phyloP scores from a whole-genome alignment of 306 rosid species.

The Cucurbita ficifolia region DNA sequence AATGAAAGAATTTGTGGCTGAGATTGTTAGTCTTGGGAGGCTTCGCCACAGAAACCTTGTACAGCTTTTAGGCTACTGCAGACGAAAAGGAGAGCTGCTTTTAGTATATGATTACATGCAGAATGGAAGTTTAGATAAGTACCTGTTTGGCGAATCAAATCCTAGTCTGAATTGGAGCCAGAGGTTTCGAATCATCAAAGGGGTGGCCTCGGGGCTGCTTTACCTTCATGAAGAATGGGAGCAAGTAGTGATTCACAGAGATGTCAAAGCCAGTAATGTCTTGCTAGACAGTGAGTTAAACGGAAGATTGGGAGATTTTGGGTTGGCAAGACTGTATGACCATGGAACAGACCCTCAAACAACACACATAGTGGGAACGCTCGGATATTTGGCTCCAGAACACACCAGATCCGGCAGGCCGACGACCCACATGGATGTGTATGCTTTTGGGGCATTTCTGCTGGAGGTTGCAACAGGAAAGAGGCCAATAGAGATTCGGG shows the following conservation, averaged over 20 bases:
- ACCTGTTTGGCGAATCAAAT: conserved; percentile 1
- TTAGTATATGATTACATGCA: conserved; percentile 25
- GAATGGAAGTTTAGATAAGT: conserved; percentile 27
- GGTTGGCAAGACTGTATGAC: conserved; percentile 16
- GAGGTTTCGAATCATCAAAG: conserved; percentile 16
- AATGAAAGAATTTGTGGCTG: conserved; percentile 24
- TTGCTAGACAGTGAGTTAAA: conserved; percentile 1
- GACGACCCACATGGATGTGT: conserved; percentile 15
- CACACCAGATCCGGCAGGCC: conserved; percentile 17
- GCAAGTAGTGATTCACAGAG: not conserved
- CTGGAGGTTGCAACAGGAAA: conserved; percentile 23
- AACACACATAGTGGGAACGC: conserved; percentile 17
- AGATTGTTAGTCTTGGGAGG: conserved; percentile 19
- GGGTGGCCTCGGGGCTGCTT: conserved; percentile 16
- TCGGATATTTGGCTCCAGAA: conserved; percentile 26
- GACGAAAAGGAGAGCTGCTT: conserved; percentile 16
- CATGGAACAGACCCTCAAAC: conserved; percentile 22
- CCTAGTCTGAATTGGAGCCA: conserved; percentile 17
- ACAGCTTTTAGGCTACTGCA: conserved; percentile 19
- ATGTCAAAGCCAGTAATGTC: conserved; percentile 2
- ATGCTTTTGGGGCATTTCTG: conserved; percentile 22
- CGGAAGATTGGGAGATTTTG: conserved; percentile 4
- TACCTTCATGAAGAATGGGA: conserved; percentile 18
- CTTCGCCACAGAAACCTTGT: conserved; percentile 21
- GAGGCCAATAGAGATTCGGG: conserved; percentile 16